These are phyloP conservation scores for Cudoniella acicularis DNA, from an alignment of 495 filamentous ascomycete species.

Conservation along the genomic window DNA sequence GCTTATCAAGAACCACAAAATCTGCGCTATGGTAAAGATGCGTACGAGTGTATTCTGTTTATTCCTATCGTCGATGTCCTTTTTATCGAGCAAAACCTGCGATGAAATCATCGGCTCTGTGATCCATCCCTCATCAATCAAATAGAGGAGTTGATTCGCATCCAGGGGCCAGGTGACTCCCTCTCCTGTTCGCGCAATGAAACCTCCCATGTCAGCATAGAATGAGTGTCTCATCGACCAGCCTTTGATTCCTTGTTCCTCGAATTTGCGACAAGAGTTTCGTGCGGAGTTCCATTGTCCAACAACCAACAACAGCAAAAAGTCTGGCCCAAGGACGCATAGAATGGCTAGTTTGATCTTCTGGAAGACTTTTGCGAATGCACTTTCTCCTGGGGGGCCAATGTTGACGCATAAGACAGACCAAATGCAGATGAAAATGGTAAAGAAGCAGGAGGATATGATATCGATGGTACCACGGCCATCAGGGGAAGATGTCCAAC, in stretches of 20 bases:
- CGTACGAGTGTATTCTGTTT: conserved; percentile 25
- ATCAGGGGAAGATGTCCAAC: conserved; percentile 14
- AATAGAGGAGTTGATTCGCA: conserved; percentile 32
- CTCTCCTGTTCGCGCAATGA: conserved; percentile 26
- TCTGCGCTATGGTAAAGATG: conserved; percentile 4
- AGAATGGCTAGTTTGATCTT: conserved; percentile 2
- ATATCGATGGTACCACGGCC: conserved; percentile 33
- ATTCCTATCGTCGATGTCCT: conserved; percentile 33
- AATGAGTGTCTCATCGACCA: conserved; percentile 38
- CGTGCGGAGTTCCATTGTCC: conserved; percentile 3
- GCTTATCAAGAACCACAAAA: conserved; percentile 6
- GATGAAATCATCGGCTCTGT: conserved; percentile 11
- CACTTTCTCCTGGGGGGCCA: conserved; percentile 22
- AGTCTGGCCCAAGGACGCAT: neutral
- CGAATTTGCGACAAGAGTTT: conserved; percentile 8
- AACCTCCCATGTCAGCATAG: conserved; percentile 38
- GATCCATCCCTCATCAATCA: conserved; percentile 20
- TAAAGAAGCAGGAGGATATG: conserved; percentile 29
- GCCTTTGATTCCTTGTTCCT: conserved; percentile 11
- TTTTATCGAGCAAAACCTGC: conserved; percentile 1
- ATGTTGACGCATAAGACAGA: conserved; percentile 31
- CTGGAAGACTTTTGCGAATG: conserved; percentile 13
- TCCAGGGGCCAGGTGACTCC: conserved; percentile 29
- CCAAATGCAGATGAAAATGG: conserved; percentile 29
- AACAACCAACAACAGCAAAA: neutral